phyloP scores from a whole-genome alignment of 805 yeast species.

The Hyphopichia homilentoma region DNA sequence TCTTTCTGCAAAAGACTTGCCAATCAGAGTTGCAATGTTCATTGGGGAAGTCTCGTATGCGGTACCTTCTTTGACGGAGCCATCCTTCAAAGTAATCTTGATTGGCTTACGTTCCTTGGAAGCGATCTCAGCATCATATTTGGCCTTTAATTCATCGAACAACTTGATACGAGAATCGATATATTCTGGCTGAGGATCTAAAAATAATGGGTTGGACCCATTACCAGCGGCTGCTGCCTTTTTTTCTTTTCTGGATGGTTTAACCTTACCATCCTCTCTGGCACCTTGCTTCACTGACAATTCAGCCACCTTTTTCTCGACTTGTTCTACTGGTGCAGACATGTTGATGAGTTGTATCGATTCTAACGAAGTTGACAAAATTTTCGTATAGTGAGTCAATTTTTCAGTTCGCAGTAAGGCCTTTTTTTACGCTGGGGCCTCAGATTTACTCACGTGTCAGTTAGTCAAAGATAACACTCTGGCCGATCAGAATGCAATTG shows the following conservation, averaged over 20 bases:
- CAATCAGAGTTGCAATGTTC: constrained; percentile 77
- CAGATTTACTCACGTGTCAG: too few relatives aligned
- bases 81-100: constrained; percentile 82
- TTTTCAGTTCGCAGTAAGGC: too few relatives aligned
- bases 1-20: constrained; percentile 84
- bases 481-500: too few relatives aligned
- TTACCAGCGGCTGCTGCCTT: constrained; percentile 40
- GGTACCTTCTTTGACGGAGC: constrained; percentile 69
- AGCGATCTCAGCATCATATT: constrained; percentile 71
- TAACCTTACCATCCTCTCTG: constrained; percentile 8
- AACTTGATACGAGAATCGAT: constrained; percentile 73
- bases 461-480: too few relatives aligned
- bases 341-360: too few relatives aligned
- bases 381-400: too few relatives aligned
- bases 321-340: constrained; percentile 14
- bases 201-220: constrained; percentile 31
- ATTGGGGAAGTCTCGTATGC: constrained; percentile 90
- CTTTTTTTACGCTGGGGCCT: too few relatives aligned
- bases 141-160: constrained; percentile 75
- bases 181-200: constrained; percentile 82
- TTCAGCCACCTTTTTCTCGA: constrained; percentile 46
- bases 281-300: constrained; percentile 27
- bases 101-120: constrained; percentile 56
- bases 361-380: too few relatives aligned
- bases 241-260: constrained; percentile 23